Conservation (phyloP, 2,329 filamentous ascomycete species). For the Talaromyces sp. region DNA sequence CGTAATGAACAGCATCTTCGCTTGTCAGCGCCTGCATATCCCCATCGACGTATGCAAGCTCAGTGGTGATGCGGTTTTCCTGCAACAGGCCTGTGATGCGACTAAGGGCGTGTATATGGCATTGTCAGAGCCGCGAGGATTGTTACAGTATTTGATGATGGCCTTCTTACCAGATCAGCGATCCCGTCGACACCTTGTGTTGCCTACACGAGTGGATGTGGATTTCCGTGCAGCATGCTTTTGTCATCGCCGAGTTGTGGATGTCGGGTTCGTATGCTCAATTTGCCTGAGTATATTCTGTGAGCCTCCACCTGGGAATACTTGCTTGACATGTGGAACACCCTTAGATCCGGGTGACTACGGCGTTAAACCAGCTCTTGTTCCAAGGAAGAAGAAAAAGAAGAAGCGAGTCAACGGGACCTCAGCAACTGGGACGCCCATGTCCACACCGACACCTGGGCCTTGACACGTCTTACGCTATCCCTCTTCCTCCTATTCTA, state of each 20-base stretch:
- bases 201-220: constrained; percentile 80
- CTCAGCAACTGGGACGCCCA: constrained; percentile 61
- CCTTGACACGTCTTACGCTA: too few species aligned
- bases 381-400: constrained; percentile 73
- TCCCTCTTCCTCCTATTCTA: neutral
- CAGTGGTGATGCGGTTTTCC: constrained; percentile 81
- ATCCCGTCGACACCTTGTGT: constrained; percentile 67
- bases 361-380: constrained; percentile 74
- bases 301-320: constrained; percentile 62
- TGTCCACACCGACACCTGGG: constrained; percentile 54
- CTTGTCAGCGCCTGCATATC: constrained; percentile 82
- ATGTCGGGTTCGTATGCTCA: constrained; percentile 92
- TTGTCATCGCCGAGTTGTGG: constrained; percentile 87
- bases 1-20: constrained; percentile 98
- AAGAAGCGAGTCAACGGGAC: constrained; percentile 62
- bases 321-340: constrained; percentile 83
- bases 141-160: constrained; percentile 94
- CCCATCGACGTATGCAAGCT: constrained; percentile 91
- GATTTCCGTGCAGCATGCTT: constrained; percentile 99
- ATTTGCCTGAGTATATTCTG: constrained; percentile 96
- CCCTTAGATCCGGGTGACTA: constrained; percentile 75
- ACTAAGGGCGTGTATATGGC: constrained; percentile 72
- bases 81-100: constrained; percentile 85
- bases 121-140: constrained; percentile 64
- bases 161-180: constrained; percentile 77